Evolutionary conservation across 2,329 filamentous ascomycete species (phyloP).

Genomic region (Grosmannia serpens): DNA sequence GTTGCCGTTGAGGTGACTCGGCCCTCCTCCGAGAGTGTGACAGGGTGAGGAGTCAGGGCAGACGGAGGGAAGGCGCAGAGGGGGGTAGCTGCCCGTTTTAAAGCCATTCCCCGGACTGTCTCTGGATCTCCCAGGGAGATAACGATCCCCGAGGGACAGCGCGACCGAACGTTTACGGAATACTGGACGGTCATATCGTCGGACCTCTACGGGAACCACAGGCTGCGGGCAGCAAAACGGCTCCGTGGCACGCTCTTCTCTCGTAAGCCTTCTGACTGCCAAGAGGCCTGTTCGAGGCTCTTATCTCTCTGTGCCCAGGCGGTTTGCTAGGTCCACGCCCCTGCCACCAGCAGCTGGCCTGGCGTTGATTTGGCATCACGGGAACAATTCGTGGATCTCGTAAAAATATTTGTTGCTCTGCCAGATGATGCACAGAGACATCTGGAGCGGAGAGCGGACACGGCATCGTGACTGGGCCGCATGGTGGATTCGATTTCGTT

Average conservation of each 20-base stretch:
- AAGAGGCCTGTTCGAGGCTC: neutral
- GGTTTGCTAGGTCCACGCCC: neutral
- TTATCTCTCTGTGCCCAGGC: neutral
- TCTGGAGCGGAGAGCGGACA: neutral
- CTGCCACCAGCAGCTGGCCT: neutral
- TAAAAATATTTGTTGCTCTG: no score
- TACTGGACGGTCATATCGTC: neutral
- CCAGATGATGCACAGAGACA: no score
- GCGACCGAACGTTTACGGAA: neutral
- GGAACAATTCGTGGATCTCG: no score
- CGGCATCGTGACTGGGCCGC: neutral
- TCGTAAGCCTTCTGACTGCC: neutral
- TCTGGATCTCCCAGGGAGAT: neutral
- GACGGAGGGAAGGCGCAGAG: neutral
- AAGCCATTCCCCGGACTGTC: neutral
- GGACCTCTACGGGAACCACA: neutral
- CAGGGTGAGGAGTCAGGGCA: neutral
- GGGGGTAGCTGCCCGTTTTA: neutral
- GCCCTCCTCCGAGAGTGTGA: neutral
- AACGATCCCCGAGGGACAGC: neutral
- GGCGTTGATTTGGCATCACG: no score
- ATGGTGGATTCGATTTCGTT: slow-evolving; percentile 10
- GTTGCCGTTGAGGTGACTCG: neutral
- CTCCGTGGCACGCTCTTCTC: no score
- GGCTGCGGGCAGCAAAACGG: no score